Conservation (phyloP, 768 basidiomycete genomes). For the Exidia glandulosa region DNA sequence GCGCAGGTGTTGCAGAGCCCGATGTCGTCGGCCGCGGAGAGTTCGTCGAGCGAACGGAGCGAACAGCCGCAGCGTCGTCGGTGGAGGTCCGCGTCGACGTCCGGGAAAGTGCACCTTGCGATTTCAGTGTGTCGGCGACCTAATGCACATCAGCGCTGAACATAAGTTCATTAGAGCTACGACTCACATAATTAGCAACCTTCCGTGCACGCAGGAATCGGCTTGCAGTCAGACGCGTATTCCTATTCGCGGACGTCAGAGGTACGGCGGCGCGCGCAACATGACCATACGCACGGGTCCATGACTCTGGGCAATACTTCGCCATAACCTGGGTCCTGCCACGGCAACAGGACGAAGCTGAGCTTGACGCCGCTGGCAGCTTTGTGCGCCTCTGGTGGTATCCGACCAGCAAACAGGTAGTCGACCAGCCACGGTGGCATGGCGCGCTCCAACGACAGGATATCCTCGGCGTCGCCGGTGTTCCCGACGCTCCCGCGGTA, state of each 20-base stretch:
- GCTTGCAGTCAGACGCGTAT: conserved; percentile 82
- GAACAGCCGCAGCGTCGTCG: not conserved
- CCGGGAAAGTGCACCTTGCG: not conserved
- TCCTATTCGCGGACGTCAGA: conserved; percentile 35
- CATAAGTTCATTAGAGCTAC: not conserved
- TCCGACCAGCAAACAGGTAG: conserved; percentile 63
- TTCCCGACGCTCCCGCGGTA: conserved; percentile 63
- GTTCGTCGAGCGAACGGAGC: not conserved
- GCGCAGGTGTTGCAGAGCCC: conserved; percentile 7
- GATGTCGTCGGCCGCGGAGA: conserved; percentile 3
- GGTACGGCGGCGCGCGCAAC: not conserved
- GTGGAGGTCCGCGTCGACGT: not conserved
- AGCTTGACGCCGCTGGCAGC: conserved; percentile 47
- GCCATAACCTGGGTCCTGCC: conserved; percentile 43
- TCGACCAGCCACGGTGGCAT: conserved; percentile 88
- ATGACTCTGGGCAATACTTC: conserved; percentile 70
- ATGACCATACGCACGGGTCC: conserved; percentile 53
- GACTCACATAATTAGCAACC: conserved; percentile 59
- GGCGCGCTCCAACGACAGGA: conserved; percentile 46
- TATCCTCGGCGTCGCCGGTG: conserved; percentile 39
- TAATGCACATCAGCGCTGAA: not conserved
- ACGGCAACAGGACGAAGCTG: conserved; percentile 83
- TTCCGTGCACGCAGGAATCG: conserved; percentile 79
- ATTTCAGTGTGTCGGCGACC: not conserved
- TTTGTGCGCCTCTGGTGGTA: conserved; percentile 29